Evolutionary conservation across 192 early-diverging fungal species (phyloP).

Genomic region (Mortierella hygrophila): DNA sequence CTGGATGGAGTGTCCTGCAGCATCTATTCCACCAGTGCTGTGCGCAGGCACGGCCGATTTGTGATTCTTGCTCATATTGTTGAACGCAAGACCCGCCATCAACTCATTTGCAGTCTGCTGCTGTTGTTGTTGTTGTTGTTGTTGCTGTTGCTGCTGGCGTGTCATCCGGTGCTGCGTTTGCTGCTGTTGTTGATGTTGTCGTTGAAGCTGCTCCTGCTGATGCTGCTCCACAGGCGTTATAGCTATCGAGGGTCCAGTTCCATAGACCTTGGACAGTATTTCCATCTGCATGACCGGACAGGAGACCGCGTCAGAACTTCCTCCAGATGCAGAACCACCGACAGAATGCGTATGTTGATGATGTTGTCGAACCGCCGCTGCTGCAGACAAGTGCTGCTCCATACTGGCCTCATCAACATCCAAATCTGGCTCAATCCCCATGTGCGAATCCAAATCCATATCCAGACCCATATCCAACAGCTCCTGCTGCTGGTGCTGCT

Average conservation of each 20-base stretch:
- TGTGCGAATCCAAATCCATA: neutral
- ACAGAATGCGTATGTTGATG: neutral
- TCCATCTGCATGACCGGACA: constrained; percentile 1
- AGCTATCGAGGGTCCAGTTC: neutral
- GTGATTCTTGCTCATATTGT: neutral
- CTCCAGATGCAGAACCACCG: neutral
- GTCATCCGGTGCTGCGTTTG: neutral
- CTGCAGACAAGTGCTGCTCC: neutral
- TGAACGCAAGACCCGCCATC: neutral
- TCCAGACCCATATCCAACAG: neutral
- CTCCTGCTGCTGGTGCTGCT: constrained; percentile 3
- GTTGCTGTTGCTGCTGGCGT: neutral
- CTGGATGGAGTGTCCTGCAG: neutral
- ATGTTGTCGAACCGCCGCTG: neutral
- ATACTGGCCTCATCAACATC: constrained; percentile 15
- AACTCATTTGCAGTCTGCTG: neutral
- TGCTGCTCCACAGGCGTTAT: constrained; percentile 3
- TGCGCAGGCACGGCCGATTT: neutral
- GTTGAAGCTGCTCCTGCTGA: neutral
- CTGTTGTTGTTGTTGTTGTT: neutral
- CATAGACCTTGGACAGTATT: constrained; percentile 10
- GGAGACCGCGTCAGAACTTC: neutral
- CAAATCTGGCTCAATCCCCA: neutral
- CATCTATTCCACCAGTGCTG: neutral
- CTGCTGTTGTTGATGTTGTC: neutral